phyloP scores from a whole-genome alignment of 768 basidiomycete genomes.

The Lactarius sp. region DNA sequence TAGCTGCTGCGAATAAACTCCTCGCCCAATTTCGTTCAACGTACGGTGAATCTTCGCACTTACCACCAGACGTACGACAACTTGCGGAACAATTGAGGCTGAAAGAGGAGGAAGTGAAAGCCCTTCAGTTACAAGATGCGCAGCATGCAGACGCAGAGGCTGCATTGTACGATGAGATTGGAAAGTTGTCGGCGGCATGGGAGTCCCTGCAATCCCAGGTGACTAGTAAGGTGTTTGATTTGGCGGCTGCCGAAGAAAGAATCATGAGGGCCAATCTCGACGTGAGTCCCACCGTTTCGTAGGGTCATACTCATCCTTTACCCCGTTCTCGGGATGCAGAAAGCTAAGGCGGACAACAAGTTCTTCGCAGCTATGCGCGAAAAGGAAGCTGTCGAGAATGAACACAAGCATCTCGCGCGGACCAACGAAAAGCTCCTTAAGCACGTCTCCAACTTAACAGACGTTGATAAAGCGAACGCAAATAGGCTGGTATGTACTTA shows the following conservation, averaged over 20 bases:
- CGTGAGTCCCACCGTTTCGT: slow-evolving; percentile 39
- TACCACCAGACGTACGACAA: slow-evolving; percentile 47
- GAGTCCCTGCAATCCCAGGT: slow-evolving; percentile 76
- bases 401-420: slow-evolving; percentile 60
- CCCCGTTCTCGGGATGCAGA: slow-evolving; percentile 42
- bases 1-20: slow-evolving; percentile 42
- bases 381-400: slow-evolving; percentile 75
- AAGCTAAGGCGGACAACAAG: slow-evolving; percentile 95
- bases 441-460: slow-evolving; percentile 59
- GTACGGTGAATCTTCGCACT: slow-evolving; percentile 47
- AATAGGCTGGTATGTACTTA: slow-evolving; percentile 52
- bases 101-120: slow-evolving; percentile 65
- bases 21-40: slow-evolving; percentile 58
- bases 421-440: slow-evolving; percentile 55
- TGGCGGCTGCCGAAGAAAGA: slow-evolving; percentile 69
- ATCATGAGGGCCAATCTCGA: slow-evolving; percentile 61
- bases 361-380: slow-evolving; percentile 87
- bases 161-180: slow-evolving; percentile 78
- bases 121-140: slow-evolving; percentile 54
- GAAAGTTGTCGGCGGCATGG: slow-evolving; percentile 83
- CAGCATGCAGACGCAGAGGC: slow-evolving; percentile 69
- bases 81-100: slow-evolving; percentile 52
- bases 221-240: slow-evolving; percentile 79
- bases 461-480: slow-evolving; percentile 55
- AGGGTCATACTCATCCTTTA: background rate